Evolutionary conservation across 1,139 yeast genomes (phyloP).

Genomic region (Saccharomycopsis crataegensis): DNA sequence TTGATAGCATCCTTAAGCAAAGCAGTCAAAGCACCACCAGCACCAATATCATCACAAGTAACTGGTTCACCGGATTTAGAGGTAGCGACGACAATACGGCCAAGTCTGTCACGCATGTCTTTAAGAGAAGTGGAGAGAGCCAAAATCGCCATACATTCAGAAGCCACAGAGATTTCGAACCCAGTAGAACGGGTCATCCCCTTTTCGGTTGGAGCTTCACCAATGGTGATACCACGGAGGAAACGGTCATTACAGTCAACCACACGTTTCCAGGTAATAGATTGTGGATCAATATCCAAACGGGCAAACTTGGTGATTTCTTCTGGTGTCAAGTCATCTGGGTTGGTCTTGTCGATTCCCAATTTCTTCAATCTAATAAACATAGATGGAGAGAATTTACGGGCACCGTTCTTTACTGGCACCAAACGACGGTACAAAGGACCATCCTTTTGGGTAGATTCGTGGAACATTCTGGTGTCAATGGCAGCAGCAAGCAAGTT

Average conservation of each 20-base stretch:
- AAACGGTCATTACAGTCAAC: conserved; percentile 78
- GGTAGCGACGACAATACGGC: conserved; percentile 64
- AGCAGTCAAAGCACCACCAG: conserved; percentile 78
- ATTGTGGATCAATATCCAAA: conserved; percentile 62
- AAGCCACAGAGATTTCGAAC: conserved; percentile 77
- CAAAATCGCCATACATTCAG: conserved; percentile 75
- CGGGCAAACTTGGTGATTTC: conserved; percentile 57
- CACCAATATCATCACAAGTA: conserved; percentile 72
- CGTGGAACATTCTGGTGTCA: conserved; percentile 80
- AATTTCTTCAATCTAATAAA: conserved; percentile 52
- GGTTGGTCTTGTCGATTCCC: conserved; percentile 59
- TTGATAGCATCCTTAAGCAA: conserved; percentile 73
- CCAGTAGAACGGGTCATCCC: conserved; percentile 67
- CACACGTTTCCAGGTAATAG: conserved; percentile 70
- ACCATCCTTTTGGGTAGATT: conserved; percentile 58
- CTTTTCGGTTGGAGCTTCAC: conserved; percentile 73
- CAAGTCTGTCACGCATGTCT: conserved; percentile 65
- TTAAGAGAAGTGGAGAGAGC: conserved; percentile 61
- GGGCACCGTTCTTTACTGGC: conserved; percentile 51
- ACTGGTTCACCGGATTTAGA: conserved; percentile 56
- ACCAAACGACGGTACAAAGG: conserved; percentile 61
- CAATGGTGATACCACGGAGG: conserved; percentile 66
- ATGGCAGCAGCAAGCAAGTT: conserved; percentile 77
- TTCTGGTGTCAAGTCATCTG: conserved; percentile 60
- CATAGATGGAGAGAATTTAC: conserved; percentile 64